phyloP scores from a whole-genome alignment of 441 rosid genomes.

The Brassica hybrid region DNA sequence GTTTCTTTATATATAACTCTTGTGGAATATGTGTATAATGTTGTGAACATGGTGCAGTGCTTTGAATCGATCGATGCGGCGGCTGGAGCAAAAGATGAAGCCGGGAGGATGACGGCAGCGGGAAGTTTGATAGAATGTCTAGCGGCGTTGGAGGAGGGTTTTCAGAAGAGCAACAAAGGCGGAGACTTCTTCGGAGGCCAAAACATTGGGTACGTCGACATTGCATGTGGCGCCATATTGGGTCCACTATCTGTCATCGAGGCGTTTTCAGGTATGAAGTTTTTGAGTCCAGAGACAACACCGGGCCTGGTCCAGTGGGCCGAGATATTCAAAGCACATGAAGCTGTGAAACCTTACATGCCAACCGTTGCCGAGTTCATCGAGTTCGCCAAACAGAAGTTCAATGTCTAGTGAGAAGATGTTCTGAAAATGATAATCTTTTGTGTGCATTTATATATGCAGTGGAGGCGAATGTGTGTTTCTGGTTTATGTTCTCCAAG shows the following conservation, averaged over 20 bases:
- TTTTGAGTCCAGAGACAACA: slow-evolving; percentile 50
- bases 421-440: background rate
- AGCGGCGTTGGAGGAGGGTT: slow-evolving; percentile 56
- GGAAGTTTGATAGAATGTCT: slow-evolving; percentile 48
- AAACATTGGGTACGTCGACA: slow-evolving; percentile 62
- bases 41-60: slow-evolving; percentile 11
- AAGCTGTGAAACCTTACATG: slow-evolving; percentile 63
- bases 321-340: slow-evolving; percentile 52
- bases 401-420: slow-evolving; percentile 16
- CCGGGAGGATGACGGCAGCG: slow-evolving; percentile 42
- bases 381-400: slow-evolving; percentile 48
- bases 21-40: background rate
- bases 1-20: background rate
- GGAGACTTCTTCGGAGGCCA: slow-evolving; percentile 69
- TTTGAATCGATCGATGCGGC: slow-evolving; percentile 53
- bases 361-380: slow-evolving; percentile 62
- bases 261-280: slow-evolving; percentile 40
- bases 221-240: slow-evolving; percentile 58
- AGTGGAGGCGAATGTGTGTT: too few species aligned
- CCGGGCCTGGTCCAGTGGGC: slow-evolving; percentile 65
- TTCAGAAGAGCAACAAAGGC: slow-evolving; percentile 57
- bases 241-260: slow-evolving; percentile 62
- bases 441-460: too few species aligned
- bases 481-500: slow-evolving; percentile 3
- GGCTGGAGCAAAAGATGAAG: slow-evolving; percentile 47